Conservation (phyloP, 169 alveolate species). For the Babesia bovis region DNA sequence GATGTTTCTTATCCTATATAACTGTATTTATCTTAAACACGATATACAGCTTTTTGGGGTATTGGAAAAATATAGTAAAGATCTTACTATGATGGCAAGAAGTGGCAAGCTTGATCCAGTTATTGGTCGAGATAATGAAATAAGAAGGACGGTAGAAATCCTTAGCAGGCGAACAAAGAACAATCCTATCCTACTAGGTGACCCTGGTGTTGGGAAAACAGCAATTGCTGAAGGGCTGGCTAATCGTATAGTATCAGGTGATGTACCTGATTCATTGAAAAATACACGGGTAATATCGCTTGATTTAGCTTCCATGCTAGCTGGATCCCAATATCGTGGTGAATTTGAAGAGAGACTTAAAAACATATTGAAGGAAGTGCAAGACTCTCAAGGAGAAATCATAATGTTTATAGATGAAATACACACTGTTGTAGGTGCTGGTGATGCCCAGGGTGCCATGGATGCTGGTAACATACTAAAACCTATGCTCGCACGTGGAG, state of each 20-base stretch:
- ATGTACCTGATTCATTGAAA: conserved; percentile 85
- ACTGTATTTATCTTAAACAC: too few relatives aligned
- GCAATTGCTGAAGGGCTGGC: conserved; percentile 90
- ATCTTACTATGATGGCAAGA: conserved; percentile 83
- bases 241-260: conserved; percentile 84
- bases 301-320: conserved; percentile 82
- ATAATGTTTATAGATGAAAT: conserved; percentile 88
- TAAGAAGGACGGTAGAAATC: conserved; percentile 83
- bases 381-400: conserved; percentile 85
- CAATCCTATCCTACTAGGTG: conserved; percentile 85
- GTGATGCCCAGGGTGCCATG: conserved; percentile 88
- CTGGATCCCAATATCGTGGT: conserved; percentile 88
- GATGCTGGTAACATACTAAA: conserved; percentile 87
- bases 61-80: conserved; percentile 79
- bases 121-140: conserved; percentile 86
- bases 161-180: conserved; percentile 85
- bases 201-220: conserved; percentile 90
- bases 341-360: conserved; percentile 89
- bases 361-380: conserved; percentile 83
- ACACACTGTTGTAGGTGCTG: conserved; percentile 89
- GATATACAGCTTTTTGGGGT: conserved; percentile 66
- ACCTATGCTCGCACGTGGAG: conserved; percentile 89
- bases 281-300: conserved; percentile 79
- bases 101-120: conserved; percentile 87
- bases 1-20: too few relatives aligned